Base-by-base conservation (phyloP, 257 asterid genomes). In the Thymus mandschuricus region DNA sequence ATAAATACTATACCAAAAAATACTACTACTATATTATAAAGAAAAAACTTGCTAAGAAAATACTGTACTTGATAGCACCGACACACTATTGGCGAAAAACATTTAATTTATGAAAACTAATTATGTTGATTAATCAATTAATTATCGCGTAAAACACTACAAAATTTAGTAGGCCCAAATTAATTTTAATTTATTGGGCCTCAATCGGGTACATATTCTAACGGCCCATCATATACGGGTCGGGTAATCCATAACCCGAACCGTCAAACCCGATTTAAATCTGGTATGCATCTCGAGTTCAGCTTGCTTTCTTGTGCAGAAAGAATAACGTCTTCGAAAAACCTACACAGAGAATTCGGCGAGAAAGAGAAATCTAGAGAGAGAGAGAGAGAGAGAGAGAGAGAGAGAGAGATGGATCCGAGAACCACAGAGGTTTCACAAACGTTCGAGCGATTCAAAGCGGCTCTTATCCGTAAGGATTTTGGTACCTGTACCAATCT, bases 381-480 rank as follows among this genome's bases (percentile, higher is more conserved):
- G 61, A 63, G 66, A 35, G 35, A 21, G 21, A 56, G 56, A 68
- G 65, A 29, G 61, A 63, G 66, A 35, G 35, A 68, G n/a, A 21
- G 21, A 56, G 56, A 68, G 65, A 29, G 61, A 63, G 66, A 35
- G 35, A 68, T 72, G 80, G 77, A 92, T 90, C 93, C 97, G 12
- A 86, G 83, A 68, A 29, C 80, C 13, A 87, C 86, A 6, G 97
- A 84, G 80, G 76, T 87, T 66, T 85, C 92, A 0, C 95, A 92
- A 61, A n/a, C 57, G 2, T 88, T 90, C 76, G 91, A 81, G 73
- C 86, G 97, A 66, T 90, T 90, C 78, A 92, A 92, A 72, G 92
- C 96, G 29, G 90, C 97, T 8, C 50, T 85, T 41, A 79, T 80
- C 0, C 85, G 96, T 56, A 87, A 86, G 64, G 98, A 92, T 80